Evolutionary conservation across 2,329 filamentous ascomycete genomes (phyloP).

Genomic region (Ophiostoma sp.): DNA sequence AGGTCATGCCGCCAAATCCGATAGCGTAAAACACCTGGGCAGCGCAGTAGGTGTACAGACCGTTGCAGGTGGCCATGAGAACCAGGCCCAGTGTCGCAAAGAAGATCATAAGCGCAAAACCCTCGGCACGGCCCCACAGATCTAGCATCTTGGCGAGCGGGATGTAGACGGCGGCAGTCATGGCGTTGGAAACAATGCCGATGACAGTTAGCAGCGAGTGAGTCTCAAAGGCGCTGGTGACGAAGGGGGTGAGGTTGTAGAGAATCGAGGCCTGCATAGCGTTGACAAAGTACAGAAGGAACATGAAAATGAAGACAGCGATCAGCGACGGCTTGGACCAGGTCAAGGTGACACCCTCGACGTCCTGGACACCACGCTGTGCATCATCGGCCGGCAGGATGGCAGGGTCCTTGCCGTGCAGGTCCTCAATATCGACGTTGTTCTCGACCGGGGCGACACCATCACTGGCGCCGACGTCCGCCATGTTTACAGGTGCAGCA

Average conservation of each 20-base stretch:
- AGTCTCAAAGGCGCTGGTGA: slow-evolving; percentile 46
- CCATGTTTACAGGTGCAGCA: slow-evolving; percentile 1
- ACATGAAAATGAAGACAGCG: slow-evolving; percentile 43
- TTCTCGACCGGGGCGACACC: neutral
- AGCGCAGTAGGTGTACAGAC: neutral
- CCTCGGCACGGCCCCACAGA: slow-evolving; percentile 61
- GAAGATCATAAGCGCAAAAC: slow-evolving; percentile 49
- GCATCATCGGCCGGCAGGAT: slow-evolving; percentile 26
- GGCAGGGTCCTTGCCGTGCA: slow-evolving; percentile 17
- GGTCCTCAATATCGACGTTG: slow-evolving; percentile 11
- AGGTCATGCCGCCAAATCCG: slow-evolving; percentile 30
- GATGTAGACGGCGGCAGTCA: slow-evolving; percentile 56
- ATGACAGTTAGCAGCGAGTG: slow-evolving; percentile 52
- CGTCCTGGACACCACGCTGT: slow-evolving; percentile 44
- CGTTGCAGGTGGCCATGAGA: slow-evolving; percentile 30
- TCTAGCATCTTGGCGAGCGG: slow-evolving; percentile 63
- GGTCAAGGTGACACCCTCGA: slow-evolving; percentile 44
- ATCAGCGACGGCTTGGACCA: slow-evolving; percentile 41
- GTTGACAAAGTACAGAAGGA: slow-evolving; percentile 48
- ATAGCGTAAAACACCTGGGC: slow-evolving; percentile 16
- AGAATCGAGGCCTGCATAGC: slow-evolving; percentile 44
- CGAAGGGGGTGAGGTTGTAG: slow-evolving; percentile 42
- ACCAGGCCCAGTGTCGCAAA: slow-evolving; percentile 43
- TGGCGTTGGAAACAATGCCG: slow-evolving; percentile 49
- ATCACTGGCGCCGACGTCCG: neutral